Evolutionary conservation across 176 grass and related monocot genomes (phyloP), one percentile per base, ranked within the genome.

Genomic region (Zoysia pacifica): DNA sequence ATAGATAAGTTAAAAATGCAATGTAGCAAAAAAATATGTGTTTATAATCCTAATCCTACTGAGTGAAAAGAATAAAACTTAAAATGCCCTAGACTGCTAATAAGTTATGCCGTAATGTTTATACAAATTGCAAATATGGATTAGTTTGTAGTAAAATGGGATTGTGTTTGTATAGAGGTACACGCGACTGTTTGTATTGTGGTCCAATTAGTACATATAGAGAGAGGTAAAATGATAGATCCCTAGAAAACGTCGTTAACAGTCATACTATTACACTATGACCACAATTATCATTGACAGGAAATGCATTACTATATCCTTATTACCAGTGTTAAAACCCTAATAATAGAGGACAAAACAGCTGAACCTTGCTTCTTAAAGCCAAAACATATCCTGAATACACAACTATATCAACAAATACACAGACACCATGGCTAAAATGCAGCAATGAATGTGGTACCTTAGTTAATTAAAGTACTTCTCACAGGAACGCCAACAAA

Each of bases 1-100:
- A 64, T 37, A 78, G n/a, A 43, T 18, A 66, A 68, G 62, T 55
- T 4, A 38, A 64, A n/a, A 73, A 74, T 72, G 43, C 1, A 50
- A 85, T 16, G n/a, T 35, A 75, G 18, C 56, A 70, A 50, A 18
- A 56, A 77, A 52, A 11, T 45, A 45, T 45, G 41, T 28, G 18
- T 9, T 11, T 11, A 50, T 11, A 78, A 42, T 8, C 5, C 9
- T 67, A 67, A 15, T 28, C 48, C 16, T 53, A 2, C 48, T 0
- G 18, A 28, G 15, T 43, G 48, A 42, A 10, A 79, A 16, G 39
- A 65, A 66, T 16, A 66, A 66, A 12, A 66, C 63, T 42, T 9
- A n/a, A 67, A 43, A 44, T 16, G 65, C 15, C 6, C 13, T 9
- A 67, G 16, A 41, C 13, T 67, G 65, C 64, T 8, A 41, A n/a